Conservation (phyloP, 1,284 basidiomycete genomes). For the Papiliotrema fonsecae region DNA sequence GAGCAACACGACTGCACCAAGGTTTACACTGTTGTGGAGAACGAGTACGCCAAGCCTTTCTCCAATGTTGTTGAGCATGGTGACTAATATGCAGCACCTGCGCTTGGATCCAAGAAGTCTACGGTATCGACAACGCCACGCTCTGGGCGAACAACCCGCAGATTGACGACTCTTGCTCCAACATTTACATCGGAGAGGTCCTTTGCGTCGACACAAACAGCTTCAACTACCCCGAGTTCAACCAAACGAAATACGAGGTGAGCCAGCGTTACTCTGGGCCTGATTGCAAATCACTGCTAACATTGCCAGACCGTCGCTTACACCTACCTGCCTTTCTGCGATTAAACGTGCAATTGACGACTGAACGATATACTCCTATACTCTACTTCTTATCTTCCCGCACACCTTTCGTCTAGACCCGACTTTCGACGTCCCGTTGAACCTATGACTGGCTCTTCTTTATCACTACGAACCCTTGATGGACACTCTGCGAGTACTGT, state of each 20-base stretch:
- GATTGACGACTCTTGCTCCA: conserved; percentile 44
- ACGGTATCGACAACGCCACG: conserved; percentile 39
- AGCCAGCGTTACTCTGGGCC: conserved; percentile 10
- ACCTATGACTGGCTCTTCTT: conserved; percentile 1
- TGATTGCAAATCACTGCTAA: neutral
- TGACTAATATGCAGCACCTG: conserved; percentile 36
- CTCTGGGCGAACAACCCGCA: conserved; percentile 49
- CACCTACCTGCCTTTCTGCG: conserved; percentile 41
- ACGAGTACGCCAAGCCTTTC: conserved; percentile 29
- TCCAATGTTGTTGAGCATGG: neutral
- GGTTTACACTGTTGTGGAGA: conserved; percentile 43
- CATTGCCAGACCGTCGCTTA: conserved; percentile 30
- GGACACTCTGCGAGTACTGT: conserved; percentile 23
- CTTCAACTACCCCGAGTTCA: conserved; percentile 41
- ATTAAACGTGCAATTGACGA: conserved; percentile 10
- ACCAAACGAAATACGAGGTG: conserved; percentile 38
- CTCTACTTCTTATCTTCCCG: neutral
- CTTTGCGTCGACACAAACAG: conserved; percentile 45
- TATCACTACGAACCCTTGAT: conserved; percentile 7
- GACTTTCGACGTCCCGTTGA: neutral
- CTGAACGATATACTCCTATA: neutral
- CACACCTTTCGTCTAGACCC: neutral
- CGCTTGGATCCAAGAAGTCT: conserved; percentile 32
- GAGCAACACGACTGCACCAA: conserved; percentile 44
- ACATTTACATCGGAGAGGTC: conserved; percentile 50